Evolutionary conservation across 2,329 filamentous ascomycete species (phyloP).

Genomic region (Fusarium nelsonii): DNA sequence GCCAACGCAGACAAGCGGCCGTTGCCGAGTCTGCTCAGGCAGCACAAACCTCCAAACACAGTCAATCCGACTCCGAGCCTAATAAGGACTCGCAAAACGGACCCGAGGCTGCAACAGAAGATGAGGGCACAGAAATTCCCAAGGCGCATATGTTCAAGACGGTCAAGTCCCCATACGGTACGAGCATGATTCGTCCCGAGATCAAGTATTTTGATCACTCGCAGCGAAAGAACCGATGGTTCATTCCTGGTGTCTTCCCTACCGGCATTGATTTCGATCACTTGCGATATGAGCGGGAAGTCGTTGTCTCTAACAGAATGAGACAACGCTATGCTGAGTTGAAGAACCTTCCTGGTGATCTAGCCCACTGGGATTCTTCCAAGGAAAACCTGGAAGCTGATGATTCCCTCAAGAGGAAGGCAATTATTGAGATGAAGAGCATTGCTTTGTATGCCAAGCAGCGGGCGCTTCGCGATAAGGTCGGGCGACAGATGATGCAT

Average conservation of each 20-base stretch:
- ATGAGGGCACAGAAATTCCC: slow-evolving; percentile 50
- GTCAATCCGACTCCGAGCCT: slow-evolving; percentile 50
- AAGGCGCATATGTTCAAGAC: slow-evolving; percentile 73
- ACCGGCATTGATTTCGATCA: slow-evolving; percentile 89
- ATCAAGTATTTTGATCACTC: slow-evolving; percentile 87
- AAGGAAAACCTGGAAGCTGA: slow-evolving; percentile 77
- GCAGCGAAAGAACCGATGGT: slow-evolving; percentile 78
- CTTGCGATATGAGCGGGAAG: slow-evolving; percentile 86
- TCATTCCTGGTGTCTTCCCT: slow-evolving; percentile 90
- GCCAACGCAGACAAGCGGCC: slow-evolving; percentile 72
- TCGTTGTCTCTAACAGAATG: slow-evolving; percentile 90
- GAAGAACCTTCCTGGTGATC: slow-evolving; percentile 84
- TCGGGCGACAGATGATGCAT: slow-evolving; percentile 92
- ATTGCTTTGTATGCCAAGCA: slow-evolving; percentile 90
- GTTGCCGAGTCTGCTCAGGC: slow-evolving; percentile 60
- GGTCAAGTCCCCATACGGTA: slow-evolving; percentile 79
- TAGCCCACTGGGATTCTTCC: slow-evolving; percentile 86
- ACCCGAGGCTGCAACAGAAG: slow-evolving; percentile 52
- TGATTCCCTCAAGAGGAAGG: slow-evolving; percentile 86
- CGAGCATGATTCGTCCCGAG: slow-evolving; percentile 62
- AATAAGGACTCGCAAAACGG: slow-evolving; percentile 55
- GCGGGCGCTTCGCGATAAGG: slow-evolving; percentile 83
- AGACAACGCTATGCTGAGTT: slow-evolving; percentile 86
- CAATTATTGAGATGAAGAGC: slow-evolving; percentile 95
- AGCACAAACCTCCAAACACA: slow-evolving; percentile 49